Base-by-base conservation (phyloP, 2,329 filamentous ascomycete genomes). In the Penicillium nordicum region DNA sequence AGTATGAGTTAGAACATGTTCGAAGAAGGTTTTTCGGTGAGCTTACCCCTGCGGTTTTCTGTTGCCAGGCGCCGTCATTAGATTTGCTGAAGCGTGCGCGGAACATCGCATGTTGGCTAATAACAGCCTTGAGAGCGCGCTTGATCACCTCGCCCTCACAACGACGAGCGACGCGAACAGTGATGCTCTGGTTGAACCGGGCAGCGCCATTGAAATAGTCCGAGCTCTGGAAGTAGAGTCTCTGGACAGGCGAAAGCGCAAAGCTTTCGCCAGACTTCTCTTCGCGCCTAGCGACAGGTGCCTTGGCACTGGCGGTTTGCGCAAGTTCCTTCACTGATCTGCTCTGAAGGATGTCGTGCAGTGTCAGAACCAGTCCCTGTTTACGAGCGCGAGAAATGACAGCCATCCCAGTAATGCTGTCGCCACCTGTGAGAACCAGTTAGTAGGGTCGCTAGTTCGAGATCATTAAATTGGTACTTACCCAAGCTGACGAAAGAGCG, bases 361-460 rank as follows among this genome's bases (percentile, higher is more conserved):
- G 63, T 8, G 69, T 68, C 12, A 74, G 42, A n/a, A 60, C 58
- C 5, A 74, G 61, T 4, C 70, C 71, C 25, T 69, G 67, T 38
- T 70, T 73, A 23, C 72, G 70, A n/a, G 72, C 68, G n/a, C 67
- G 64, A 18, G 72, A 72, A 29, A 74, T 68, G 23, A 74, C 66
- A 9, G 70, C 67, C 72, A 75, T 75, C 44, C 72, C 73, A 34
- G 68, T 70, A 32, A 76, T 74, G 44, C 73, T 76, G 55, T 76
- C 73, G 5, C 74, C 74, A 21, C 73, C 73, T 71, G 43, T 46
- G 48, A 50, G 43, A 32, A 43, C 36, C 18, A 9, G 48, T 67
- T 52, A 65, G 56, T 42, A 49, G 43, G 9, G 25, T 34, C 1
- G 41, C 14, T 5, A 9, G 44, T 41, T 53, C 14, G 2, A 11